These are phyloP conservation scores for Solanum chilense DNA, from an alignment of 257 asterid species.

Conservation along the genomic window DNA sequence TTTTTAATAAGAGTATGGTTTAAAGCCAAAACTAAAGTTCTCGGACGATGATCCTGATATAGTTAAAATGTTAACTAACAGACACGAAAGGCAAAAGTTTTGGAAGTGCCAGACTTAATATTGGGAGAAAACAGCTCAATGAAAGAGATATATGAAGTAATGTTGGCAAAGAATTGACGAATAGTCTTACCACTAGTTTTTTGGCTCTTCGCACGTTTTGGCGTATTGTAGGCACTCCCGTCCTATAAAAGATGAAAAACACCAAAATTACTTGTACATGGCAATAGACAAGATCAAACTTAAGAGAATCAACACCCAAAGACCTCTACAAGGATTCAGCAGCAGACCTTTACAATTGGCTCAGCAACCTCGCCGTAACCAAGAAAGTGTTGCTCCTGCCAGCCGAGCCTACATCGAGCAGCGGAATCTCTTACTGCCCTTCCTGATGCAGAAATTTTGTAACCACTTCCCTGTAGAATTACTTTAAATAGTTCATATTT, in stretches of 20 bases:
- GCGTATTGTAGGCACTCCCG: slow-evolving; percentile 37
- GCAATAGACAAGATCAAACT: background rate
- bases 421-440: slow-evolving; percentile 53
- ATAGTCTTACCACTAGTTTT: slow-evolving; percentile 61
- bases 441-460: slow-evolving; percentile 60
- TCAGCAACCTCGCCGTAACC: slow-evolving; percentile 48
- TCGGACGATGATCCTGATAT: background rate
- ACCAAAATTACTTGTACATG: background rate
- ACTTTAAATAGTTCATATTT: background rate
- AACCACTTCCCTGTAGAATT: slow-evolving; percentile 45
- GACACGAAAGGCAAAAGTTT: background rate
- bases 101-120: background rate
- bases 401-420: slow-evolving; percentile 79
- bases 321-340: background rate
- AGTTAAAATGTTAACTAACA: background rate
- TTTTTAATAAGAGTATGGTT: background rate
- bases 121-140: background rate
- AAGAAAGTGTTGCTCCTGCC: slow-evolving; percentile 67
- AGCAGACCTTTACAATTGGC: slow-evolving; percentile 38
- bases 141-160: background rate
- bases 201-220: slow-evolving; percentile 67
- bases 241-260: slow-evolving; percentile 34
- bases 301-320: background rate
- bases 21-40: background rate
- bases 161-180: background rate